Evolutionary conservation across 78 protist species (phyloP).

Genomic region (Polysphondylium violaceum): DNA sequence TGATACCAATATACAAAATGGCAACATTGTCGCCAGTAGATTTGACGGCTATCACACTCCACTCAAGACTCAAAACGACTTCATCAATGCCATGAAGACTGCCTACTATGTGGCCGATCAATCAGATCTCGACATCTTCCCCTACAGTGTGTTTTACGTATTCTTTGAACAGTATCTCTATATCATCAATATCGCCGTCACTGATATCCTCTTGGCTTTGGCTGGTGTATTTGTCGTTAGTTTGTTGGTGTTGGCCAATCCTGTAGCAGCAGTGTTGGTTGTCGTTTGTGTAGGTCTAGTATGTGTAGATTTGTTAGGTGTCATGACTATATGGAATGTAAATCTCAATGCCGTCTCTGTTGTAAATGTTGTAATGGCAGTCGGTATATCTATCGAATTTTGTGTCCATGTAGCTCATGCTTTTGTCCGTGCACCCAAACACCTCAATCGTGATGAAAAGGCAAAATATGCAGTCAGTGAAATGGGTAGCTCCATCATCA

Average conservation of each 20-base stretch:
- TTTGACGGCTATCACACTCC: conserved; percentile 72
- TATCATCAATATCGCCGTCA: conserved; percentile 51
- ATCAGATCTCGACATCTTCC: conserved; percentile 20
- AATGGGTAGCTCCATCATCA: conserved; percentile 80
- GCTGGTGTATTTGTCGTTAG: conserved; percentile 83
- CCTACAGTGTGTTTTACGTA: conserved; percentile 81
- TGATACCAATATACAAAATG: not conserved
- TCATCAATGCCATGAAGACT: conserved; percentile 66
- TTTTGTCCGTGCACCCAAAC: conserved; percentile 49
- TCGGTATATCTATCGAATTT: conserved; percentile 89
- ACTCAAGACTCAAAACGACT: conserved; percentile 68
- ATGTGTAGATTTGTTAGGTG: conserved; percentile 73
- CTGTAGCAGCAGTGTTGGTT: conserved; percentile 46
- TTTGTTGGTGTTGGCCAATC: conserved; percentile 39
- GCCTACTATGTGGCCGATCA: conserved; percentile 64
- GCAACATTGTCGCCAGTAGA: conserved; percentile 57
- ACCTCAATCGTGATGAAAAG: conserved; percentile 21
- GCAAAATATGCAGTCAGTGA: conserved; percentile 81
- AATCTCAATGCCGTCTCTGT: conserved; percentile 86
- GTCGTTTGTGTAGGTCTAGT: conserved; percentile 75
- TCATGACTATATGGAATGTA: conserved; percentile 83
- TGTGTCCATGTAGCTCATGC: conserved; percentile 87
- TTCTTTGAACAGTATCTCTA: conserved; percentile 86
- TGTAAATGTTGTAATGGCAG: conserved; percentile 87
- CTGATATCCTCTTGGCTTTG: conserved; percentile 54